Base-by-base conservation (phyloP, 2,329 filamentous ascomycete species). In the Hansfordia pulvinata region DNA sequence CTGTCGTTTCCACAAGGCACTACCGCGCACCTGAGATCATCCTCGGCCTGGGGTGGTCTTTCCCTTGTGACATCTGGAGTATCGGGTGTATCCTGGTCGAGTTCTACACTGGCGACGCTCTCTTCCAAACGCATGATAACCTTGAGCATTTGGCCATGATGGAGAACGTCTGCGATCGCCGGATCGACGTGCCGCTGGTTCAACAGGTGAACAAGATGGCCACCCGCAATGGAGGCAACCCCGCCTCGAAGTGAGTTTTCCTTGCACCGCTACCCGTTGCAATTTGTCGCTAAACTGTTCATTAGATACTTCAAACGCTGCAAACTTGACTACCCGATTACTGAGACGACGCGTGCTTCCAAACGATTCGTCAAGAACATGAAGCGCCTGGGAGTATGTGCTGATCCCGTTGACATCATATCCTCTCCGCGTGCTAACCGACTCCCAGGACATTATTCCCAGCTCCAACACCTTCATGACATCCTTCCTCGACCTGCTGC, bases 131-230 rank as follows among this genome's bases (percentile, higher is more conserved):
- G 2, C 75, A 80, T 38, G 75, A 80, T 37, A 80, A 80, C 33
- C 57, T 79, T 14, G 75, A 80, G 46, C 75, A 80, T 43, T 52
- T 80, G 27, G 75, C 75, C n/a, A 80, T 80, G 75, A 80, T 80
- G 74, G 74, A 78, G 41, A 69, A 67, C 18, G 74, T 79, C 6
- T 69, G 72, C 28, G 69, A 69, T 26, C 51, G 53, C 13, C 58
- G 64, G 26, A 68, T 79, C 27, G 73, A 78, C 34, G 50, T 52
- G 0, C 56, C 66, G 33, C 60, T 80, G 5, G 64, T 79, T 10
- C 56, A 64, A 31, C 49, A 60, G 32, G 65, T 72, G 19, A 65
- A 64, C 33, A 63, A 67, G 40, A 68, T 69, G 52, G 56, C 62
- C 8, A 62, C 62, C 2, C 56, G 71, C 30, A 71, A 57, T 37